Percentiles rank a stretch among this genome's conserved stretches.
Evolutionary conservation across 2,329 filamentous ascomycete species (phyloP).

Genomic region (Neopestalotiopsis rosae): DNA sequence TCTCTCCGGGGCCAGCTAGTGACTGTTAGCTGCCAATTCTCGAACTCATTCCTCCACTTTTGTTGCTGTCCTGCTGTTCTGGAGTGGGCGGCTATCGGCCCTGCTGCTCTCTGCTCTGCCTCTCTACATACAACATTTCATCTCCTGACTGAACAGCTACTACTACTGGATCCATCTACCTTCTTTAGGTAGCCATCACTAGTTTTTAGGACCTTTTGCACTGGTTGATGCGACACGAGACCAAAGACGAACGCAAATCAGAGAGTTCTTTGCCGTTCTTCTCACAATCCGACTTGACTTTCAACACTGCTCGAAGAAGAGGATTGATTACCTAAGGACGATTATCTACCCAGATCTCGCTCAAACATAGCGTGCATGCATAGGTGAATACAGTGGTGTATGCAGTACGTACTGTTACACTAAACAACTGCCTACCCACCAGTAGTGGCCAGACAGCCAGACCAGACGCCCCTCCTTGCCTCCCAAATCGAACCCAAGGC

Average conservation of each 20-base stretch:
- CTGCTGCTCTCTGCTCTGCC: not conserved
- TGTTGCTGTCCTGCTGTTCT: not conserved
- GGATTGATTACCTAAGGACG: not conserved
- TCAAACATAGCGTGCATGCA: not conserved
- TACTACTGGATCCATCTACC: not conserved
- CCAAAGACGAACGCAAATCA: not conserved
- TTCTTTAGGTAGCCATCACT: not conserved
- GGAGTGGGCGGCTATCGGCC: not conserved
- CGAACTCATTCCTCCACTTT: not conserved
- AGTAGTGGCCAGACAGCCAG: not conserved
- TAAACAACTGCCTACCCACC: too few species aligned
- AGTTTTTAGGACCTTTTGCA: not conserved
- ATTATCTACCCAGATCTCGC: not conserved
- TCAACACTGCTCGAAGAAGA: not conserved
- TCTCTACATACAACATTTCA: not conserved
- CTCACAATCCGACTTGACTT: too few species aligned
- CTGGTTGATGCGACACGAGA: not conserved
- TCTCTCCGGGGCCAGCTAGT: not conserved
- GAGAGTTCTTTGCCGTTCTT: not conserved
- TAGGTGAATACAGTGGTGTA: too few species aligned
- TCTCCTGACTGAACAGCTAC: not conserved
- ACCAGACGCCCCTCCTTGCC: not conserved
- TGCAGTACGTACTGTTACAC: too few species aligned
- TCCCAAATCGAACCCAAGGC: conserved; percentile 12
- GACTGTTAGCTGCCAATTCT: not conserved